Conservation (phyloP, 345 rosid species). For the thale cress (Arabidopsis thaliana) region TAIR10.1 NC_003070.9:23663501-23664000, state of each 20-base stretch:
- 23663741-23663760: neutral
- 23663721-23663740: neutral
- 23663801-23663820: conserved; percentile 52
- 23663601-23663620: neutral
- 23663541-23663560: conserved; percentile 63
- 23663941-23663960: neutral
- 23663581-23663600: conserved; percentile 33
- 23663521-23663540: conserved; percentile 68
- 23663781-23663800: conserved; percentile 62
- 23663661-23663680: conserved; percentile 49
- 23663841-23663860: conserved; percentile 50
- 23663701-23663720: conserved; percentile 50
- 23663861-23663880: conserved; percentile 40
- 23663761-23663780: conserved; percentile 5
- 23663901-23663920: neutral
- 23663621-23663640: neutral
- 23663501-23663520: conserved; percentile 68
- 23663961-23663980: neutral
- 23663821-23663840: conserved; percentile 49
- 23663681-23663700: conserved; percentile 47
- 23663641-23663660: conserved; percentile 50
- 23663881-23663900: neutral
- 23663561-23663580: conserved; percentile 19
- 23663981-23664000: neutral
- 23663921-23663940: neutral